Percentiles rank a stretch among this genome's conserved stretches.
phyloP scores from a whole-genome alignment of 345 rosid genomes.

The Turnera subulata region DNA sequence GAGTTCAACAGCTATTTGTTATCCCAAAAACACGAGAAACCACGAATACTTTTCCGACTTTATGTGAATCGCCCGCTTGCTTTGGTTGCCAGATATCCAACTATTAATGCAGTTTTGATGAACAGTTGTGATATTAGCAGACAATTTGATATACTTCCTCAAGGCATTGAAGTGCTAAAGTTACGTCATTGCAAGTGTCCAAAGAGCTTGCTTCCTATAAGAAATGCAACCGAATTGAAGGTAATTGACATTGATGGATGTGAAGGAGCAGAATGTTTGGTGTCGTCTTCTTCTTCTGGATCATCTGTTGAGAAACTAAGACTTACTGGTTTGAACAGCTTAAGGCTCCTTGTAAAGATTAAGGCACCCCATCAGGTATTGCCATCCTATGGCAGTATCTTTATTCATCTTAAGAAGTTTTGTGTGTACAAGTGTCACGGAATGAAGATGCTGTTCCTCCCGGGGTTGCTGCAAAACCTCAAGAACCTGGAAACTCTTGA shows the following conservation, averaged over 20 bases:
- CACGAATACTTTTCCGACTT: background rate
- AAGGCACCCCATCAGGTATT: background rate
- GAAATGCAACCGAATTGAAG: background rate
- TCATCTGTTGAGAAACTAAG: no score
- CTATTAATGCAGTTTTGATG: background rate
- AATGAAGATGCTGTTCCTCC: conserved; percentile 2
- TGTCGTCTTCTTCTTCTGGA: background rate
- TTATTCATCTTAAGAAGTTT: background rate
- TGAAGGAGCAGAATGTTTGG: background rate
- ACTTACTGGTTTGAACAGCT: no score
- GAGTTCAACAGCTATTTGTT: background rate
- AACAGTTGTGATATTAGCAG: background rate
- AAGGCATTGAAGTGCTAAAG: background rate
- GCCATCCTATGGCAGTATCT: background rate
- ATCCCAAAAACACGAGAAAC: background rate
- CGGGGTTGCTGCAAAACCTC: no score
- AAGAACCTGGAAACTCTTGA: conserved; percentile 6
- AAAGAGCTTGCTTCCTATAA: background rate
- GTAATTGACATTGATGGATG: background rate
- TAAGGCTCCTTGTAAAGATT: no score
- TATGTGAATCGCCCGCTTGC: no score
- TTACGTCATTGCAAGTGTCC: background rate
- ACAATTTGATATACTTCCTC: background rate
- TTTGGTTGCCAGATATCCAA: no score
- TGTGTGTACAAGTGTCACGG: background rate